Percentiles rank a stretch among this genome's conserved stretches.
phyloP scores from a whole-genome alignment of 257 asterid species.

The Coffea eugenioides region DNA sequence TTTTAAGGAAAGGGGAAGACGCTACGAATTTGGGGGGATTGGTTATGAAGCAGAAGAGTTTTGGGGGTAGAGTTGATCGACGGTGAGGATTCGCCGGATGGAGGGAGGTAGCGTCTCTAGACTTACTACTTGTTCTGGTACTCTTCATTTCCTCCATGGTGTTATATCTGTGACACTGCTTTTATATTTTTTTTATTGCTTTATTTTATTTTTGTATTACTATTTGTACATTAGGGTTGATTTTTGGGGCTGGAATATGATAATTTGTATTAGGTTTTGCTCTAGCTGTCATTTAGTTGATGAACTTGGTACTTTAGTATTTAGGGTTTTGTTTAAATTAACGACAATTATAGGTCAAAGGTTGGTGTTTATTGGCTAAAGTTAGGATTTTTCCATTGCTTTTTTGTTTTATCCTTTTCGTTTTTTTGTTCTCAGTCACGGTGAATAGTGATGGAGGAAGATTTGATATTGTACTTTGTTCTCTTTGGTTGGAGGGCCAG shows the following conservation, averaged over 20 bases:
- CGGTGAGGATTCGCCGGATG: conserved; percentile 89
- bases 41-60: conserved; percentile 51
- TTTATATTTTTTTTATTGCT: neutral
- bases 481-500: too few relatives aligned
- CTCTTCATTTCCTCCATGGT: conserved; percentile 65
- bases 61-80: conserved; percentile 60
- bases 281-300: neutral
- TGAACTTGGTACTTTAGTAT: neutral
- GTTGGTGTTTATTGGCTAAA: neutral
- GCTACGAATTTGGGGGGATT: conserved; percentile 26
- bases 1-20: conserved; percentile 6
- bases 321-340: neutral
- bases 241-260: neutral
- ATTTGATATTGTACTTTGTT: neutral
- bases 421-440: neutral
- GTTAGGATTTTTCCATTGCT: neutral
- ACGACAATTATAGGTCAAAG: neutral
- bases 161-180: neutral
- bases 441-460: neutral
- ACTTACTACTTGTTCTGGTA: conserved; percentile 79
- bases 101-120: conserved; percentile 99
- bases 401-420: neutral
- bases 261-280: neutral
- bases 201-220: neutral
- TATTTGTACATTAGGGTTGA: neutral